Conservation (phyloP, 192 early-diverging fungal species). For the Linnemannia exigua region DNA sequence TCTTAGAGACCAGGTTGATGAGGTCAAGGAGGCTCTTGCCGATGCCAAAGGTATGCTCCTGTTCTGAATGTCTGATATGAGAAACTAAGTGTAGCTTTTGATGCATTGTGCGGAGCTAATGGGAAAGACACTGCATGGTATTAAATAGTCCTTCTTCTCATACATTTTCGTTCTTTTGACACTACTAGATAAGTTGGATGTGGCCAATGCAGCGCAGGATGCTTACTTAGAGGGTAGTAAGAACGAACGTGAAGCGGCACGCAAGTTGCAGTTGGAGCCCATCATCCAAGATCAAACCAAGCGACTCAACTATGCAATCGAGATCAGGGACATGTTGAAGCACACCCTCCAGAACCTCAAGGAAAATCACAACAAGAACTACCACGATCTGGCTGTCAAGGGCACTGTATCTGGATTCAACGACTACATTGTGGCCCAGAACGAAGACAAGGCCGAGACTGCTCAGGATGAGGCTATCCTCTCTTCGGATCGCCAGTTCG, state of each 20-base stretch:
- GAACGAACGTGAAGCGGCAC: slow-evolving; percentile 19
- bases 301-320: slow-evolving; percentile 39
- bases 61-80: neutral
- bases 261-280: slow-evolving; percentile 23
- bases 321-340: slow-evolving; percentile 52
- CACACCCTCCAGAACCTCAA: slow-evolving; percentile 65
- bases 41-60: slow-evolving; percentile 39
- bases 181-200: slow-evolving; percentile 18
- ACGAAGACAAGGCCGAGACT: slow-evolving; percentile 49
- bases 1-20: slow-evolving; percentile 19
- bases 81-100: neutral
- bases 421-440: slow-evolving; percentile 65
- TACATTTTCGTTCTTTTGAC: neutral
- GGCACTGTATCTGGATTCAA: slow-evolving; percentile 72
- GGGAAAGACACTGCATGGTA: neutral
- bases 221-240: slow-evolving; percentile 33
- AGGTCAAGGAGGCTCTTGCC: slow-evolving; percentile 23
- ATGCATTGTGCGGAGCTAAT: neutral
- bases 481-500: slow-evolving; percentile 44
- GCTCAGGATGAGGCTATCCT: neutral
- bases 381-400: slow-evolving; percentile 78
- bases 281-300: slow-evolving; percentile 32
- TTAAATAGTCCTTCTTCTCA: neutral
- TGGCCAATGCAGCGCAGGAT: slow-evolving; percentile 17
- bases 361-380: slow-evolving; percentile 78